These are phyloP conservation scores for Daldinia childiae DNA, from an alignment of 495 filamentous ascomycete genomes.

Conservation along the genomic window DNA sequence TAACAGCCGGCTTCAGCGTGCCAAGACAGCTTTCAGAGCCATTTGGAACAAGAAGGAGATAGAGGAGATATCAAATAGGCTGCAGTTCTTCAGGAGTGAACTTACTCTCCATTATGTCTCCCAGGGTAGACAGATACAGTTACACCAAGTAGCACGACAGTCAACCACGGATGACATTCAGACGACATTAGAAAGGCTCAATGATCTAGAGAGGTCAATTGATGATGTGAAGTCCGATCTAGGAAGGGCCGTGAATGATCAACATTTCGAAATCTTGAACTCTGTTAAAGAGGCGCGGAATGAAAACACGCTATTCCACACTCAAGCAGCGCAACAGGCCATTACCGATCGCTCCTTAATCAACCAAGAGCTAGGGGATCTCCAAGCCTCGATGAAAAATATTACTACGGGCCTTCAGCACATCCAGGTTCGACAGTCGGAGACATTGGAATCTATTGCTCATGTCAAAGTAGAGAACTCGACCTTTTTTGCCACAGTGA, in stretches of 20 bases:
- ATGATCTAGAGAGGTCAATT: conserved; percentile 5
- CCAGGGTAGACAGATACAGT: conserved; percentile 16
- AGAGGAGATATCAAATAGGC: conserved; percentile 12
- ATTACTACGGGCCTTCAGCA: conserved; percentile 1
- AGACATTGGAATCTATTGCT: conserved; percentile 13
- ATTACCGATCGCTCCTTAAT: background rate
- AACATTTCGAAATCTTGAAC: conserved; percentile 1
- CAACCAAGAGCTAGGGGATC: background rate
- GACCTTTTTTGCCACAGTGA: background rate
- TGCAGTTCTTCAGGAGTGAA: conserved; percentile 18
- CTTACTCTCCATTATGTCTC: conserved; percentile 9
- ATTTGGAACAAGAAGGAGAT: conserved; percentile 26
- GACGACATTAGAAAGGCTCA: background rate
- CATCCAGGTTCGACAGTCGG: conserved; percentile 7
- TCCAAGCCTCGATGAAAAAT: conserved; percentile 5
- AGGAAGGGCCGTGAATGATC: background rate
- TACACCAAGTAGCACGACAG: conserved; percentile 6
- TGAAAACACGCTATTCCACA: conserved; percentile 14
- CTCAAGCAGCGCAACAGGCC: conserved; percentile 1
- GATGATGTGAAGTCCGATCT: background rate
- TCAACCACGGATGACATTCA: conserved; percentile 12
- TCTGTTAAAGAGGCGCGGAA: background rate
- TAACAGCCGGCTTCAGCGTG: conserved; percentile 7
- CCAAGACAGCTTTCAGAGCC: conserved; percentile 7
- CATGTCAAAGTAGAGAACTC: conserved; percentile 25